These are phyloP conservation scores for Flueggea neowawraea DNA, from an alignment of 441 rosid species.

Conservation along the genomic window DNA sequence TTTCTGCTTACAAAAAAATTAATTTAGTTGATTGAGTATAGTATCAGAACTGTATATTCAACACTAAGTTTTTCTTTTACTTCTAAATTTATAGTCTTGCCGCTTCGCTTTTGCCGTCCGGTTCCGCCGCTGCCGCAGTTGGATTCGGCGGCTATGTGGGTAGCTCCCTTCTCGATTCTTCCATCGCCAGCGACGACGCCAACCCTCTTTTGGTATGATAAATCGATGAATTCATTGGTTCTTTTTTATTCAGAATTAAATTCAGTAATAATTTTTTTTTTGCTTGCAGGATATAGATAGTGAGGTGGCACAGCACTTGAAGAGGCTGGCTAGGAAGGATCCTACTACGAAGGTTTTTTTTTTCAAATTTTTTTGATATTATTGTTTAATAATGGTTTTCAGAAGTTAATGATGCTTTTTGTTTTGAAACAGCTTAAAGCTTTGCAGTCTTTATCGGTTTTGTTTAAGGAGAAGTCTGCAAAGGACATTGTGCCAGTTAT, in stretches of 20 bases:
- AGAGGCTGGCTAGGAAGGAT: slow-evolving; percentile 84
- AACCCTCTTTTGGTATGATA: slow-evolving; percentile 41
- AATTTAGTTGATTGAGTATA: neutral
- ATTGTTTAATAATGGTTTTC: neutral
- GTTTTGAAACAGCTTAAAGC: slow-evolving; percentile 74
- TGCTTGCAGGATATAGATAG: slow-evolving; percentile 65
- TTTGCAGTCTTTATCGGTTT: slow-evolving; percentile 54
- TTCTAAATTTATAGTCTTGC: slow-evolving; percentile 51
- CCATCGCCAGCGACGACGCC: slow-evolving; percentile 51
- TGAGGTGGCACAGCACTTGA: slow-evolving; percentile 83
- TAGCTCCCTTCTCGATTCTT: slow-evolving; percentile 68
- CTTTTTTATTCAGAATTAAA: neutral
- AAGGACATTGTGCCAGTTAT: slow-evolving; percentile 63
- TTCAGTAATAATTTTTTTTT: neutral
- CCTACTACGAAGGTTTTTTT: slow-evolving; percentile 78
- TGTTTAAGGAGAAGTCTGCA: slow-evolving; percentile 72
- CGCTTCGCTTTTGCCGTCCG: slow-evolving; percentile 72
- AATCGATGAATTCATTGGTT: no score
- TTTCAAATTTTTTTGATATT: neutral
- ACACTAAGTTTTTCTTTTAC: neutral
- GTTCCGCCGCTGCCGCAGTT: slow-evolving; percentile 50
- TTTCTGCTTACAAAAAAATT: neutral
- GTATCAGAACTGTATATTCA: neutral
- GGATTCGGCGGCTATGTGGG: slow-evolving; percentile 99
- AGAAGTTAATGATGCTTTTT: neutral